phyloP scores from a whole-genome alignment of 306 rosid species.

The Castanospermum australe region DNA sequence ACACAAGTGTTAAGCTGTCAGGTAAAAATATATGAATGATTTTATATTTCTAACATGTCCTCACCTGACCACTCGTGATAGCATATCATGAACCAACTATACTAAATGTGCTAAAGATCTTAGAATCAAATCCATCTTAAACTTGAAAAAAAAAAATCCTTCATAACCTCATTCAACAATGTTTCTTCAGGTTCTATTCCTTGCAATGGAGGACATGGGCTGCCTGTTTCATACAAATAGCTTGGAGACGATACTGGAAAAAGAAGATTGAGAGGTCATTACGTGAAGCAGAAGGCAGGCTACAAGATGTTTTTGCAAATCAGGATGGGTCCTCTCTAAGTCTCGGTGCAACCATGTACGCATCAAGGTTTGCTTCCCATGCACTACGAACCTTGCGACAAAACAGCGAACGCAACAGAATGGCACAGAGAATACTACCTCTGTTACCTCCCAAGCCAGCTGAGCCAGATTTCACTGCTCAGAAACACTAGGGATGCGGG shows the following conservation, averaged over 20 bases:
- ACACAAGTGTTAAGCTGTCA: not conserved
- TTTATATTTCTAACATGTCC: too few relatives aligned
- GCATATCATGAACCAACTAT: too few relatives aligned
- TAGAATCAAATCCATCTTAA: not conserved
- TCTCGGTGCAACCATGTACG: conserved; percentile 63
- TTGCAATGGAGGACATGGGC: conserved; percentile 83
- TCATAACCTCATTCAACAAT: not conserved
- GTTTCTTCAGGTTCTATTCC: conserved; percentile 35
- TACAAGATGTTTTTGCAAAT: conserved; percentile 35
- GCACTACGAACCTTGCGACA: conserved; percentile 33
- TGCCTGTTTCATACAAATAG: conserved; percentile 63
- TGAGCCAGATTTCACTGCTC: conserved; percentile 62
- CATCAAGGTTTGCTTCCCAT: conserved; percentile 57
- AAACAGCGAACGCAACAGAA: conserved; percentile 17
- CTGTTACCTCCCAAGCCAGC: conserved; percentile 68
- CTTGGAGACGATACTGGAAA: conserved; percentile 63
- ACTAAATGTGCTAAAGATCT: not conserved
- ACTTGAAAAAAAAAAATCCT: not conserved
- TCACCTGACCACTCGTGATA: too few relatives aligned
- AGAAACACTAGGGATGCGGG: not conserved
- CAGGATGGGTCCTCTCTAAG: conserved; percentile 37
- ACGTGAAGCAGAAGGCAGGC: conserved; percentile 47
- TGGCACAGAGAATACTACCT: conserved; percentile 39
- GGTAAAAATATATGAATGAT: too few relatives aligned
- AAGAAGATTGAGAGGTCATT: conserved; percentile 52